phyloP scores from a whole-genome alignment of 2,329 filamentous ascomycete genomes.

The Dothidotthia symphoricarpi region DNA sequence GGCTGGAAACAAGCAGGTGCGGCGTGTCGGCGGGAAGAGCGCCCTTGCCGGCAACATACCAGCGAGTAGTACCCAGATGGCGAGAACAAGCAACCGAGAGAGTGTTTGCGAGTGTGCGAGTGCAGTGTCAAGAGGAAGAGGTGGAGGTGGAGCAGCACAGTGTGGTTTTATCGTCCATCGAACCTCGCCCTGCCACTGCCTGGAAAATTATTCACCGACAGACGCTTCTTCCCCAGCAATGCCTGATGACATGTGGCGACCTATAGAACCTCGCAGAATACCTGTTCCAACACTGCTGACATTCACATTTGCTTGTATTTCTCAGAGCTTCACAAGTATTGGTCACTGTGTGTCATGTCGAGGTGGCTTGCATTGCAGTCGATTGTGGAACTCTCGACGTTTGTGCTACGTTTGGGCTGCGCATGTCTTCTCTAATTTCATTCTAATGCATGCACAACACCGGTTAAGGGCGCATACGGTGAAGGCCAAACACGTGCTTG shows the following conservation, averaged over 20 bases:
- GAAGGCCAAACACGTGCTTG: too few species aligned
- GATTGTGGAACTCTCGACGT: conserved; percentile 20
- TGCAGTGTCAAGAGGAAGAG: conserved; percentile 1
- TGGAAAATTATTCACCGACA: conserved; percentile 35
- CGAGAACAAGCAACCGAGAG: too few species aligned
- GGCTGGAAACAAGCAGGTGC: conserved; percentile 32
- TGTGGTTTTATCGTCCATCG: conserved; percentile 26
- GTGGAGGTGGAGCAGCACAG: conserved; percentile 12
- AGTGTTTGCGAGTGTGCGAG: neutral
- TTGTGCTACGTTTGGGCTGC: conserved; percentile 16
- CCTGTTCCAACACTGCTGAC: conserved; percentile 16
- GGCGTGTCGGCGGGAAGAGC: conserved; percentile 38
- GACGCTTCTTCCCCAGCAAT: conserved; percentile 18
- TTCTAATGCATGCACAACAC: conserved; percentile 18
- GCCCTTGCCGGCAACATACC: conserved; percentile 6
- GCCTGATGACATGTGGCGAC: conserved; percentile 27
- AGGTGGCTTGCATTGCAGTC: conserved; percentile 14
- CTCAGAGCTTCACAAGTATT: conserved; percentile 17
- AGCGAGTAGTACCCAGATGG: neutral
- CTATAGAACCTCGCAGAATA: conserved; percentile 28
- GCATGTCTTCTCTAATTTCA: conserved; percentile 17
- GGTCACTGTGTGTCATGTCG: conserved; percentile 13
- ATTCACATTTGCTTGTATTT: conserved; percentile 14
- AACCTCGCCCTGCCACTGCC: conserved; percentile 21
- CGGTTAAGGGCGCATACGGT: neutral